phyloP scores from a whole-genome alignment of 2,329 filamentous ascomycete species.

The Aureobasidium sp. region DNA sequence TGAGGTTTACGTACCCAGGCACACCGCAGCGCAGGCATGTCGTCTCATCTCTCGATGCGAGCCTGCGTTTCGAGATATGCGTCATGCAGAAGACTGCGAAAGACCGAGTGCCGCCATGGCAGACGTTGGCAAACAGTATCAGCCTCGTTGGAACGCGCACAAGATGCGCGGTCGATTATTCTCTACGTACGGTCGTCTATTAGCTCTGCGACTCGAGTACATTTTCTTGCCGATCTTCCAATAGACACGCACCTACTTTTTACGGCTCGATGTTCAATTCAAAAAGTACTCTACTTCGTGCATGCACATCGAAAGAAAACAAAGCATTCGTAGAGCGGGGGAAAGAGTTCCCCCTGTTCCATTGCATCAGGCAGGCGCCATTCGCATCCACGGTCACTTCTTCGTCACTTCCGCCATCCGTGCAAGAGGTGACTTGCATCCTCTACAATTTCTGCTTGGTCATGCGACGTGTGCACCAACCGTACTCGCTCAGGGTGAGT shows the following conservation, averaged over 20 bases:
- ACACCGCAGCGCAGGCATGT: not conserved
- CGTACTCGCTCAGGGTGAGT: not conserved
- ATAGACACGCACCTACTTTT: not conserved
- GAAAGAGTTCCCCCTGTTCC: not conserved
- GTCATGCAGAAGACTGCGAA: not conserved
- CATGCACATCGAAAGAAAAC: not conserved
- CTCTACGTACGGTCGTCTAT: not conserved
- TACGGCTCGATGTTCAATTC: not conserved
- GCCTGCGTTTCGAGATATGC: not conserved
- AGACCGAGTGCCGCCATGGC: not conserved
- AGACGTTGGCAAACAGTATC: not conserved
- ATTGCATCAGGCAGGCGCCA: slow-evolving; percentile 5
- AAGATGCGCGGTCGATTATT: not conserved
- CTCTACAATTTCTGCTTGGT: not conserved
- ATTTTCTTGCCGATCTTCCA: not conserved
- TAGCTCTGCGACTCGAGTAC: not conserved
- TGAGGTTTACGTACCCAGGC: slow-evolving; percentile 1
- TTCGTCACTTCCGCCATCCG: not conserved
- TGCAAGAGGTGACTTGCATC: not conserved
- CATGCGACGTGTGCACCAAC: not conserved
- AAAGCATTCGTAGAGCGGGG: not conserved
- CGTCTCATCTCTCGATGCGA: not conserved
- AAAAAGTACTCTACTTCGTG: not conserved
- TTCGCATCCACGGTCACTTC: not conserved
- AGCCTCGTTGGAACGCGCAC: not conserved